phyloP scores from a whole-genome alignment of 129 eudicot species.

The Flaveria ramosissima region DNA sequence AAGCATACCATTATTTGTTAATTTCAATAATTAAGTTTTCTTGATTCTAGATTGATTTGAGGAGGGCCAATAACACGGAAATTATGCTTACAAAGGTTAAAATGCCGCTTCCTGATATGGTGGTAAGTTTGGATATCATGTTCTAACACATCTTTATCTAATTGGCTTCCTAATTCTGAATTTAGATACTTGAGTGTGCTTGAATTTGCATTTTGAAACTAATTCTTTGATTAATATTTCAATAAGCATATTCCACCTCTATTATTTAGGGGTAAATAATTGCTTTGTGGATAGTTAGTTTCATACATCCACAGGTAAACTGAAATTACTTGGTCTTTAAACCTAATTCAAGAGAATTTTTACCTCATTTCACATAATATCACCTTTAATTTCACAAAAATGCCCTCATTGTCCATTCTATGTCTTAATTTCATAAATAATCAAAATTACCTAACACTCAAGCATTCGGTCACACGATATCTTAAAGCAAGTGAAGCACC shows the following conservation, averaged over 20 bases:
- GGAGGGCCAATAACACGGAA: conserved; percentile 97
- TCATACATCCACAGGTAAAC: neutral
- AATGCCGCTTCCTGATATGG: conserved; percentile 95
- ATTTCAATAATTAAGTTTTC: neutral
- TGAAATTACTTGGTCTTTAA: neutral
- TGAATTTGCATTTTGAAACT: neutral
- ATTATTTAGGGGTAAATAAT: neutral
- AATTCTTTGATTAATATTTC: neutral
- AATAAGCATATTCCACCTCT: neutral
- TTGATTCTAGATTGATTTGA: conserved; percentile 67
- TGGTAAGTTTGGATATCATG: conserved; percentile 52
- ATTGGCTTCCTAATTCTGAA: conserved; percentile 13
- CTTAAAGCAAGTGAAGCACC: conserved; percentile 8
- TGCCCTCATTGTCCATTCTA: neutral
- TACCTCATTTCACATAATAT: neutral
- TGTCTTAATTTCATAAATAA: neutral
- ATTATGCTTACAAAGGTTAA: conserved; percentile 99
- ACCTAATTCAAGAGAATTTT: neutral
- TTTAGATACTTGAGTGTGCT: neutral
- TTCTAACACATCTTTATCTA: neutral
- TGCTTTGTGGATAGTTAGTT: neutral
- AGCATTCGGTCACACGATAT: neutral
- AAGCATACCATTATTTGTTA: neutral
- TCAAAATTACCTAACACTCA: neutral
- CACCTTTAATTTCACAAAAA: neutral